A percentile compares a stretch with the other conserved stretches of the same genome.
Evolutionary conservation across 2,329 filamentous ascomycete species (phyloP).

Genomic region (Scedosporium boydii): DNA sequence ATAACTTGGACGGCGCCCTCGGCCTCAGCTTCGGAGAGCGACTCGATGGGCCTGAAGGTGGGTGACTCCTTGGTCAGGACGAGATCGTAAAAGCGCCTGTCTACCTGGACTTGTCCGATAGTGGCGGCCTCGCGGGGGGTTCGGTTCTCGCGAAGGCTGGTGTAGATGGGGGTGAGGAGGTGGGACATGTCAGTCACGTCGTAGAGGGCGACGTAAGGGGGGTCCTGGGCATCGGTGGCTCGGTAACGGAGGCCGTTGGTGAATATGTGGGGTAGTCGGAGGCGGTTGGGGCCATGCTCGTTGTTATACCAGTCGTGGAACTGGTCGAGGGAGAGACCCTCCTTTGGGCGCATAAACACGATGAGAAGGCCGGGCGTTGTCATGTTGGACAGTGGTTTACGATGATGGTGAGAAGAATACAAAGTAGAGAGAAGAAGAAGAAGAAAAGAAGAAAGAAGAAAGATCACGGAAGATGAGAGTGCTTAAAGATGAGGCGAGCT

Average conservation of each 20-base stretch:
- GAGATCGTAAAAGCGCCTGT: constrained; percentile 62
- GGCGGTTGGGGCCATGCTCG: constrained; percentile 75
- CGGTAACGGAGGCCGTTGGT: constrained; percentile 71
- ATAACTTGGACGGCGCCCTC: constrained; percentile 52
- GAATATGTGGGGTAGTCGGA: constrained; percentile 65
- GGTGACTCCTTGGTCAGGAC: constrained; percentile 45
- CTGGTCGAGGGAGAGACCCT: constrained; percentile 52
- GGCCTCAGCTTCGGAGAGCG: constrained; percentile 47
- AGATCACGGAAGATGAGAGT: not conserved
- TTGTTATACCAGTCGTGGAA: constrained; percentile 96
- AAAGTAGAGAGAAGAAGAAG: too few species aligned
- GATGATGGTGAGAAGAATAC: not conserved
- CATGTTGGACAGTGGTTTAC: constrained; percentile 15
- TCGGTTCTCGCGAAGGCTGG: constrained; percentile 48
- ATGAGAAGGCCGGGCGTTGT: constrained; percentile 61
- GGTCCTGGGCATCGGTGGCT: constrained; percentile 51
- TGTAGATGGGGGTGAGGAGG: constrained; percentile 63
- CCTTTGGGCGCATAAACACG: constrained; percentile 76
- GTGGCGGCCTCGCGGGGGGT: constrained; percentile 43
- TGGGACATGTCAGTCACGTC: constrained; percentile 68
- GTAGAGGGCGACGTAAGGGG: constrained; percentile 71
- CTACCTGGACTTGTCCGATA: constrained; percentile 52
- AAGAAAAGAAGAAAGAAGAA: not conserved
- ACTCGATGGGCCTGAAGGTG: constrained; percentile 50
- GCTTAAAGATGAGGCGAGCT: not conserved